Conservation (phyloP, 768 basidiomycete genomes). For the Hericium rajendrae region DNA sequence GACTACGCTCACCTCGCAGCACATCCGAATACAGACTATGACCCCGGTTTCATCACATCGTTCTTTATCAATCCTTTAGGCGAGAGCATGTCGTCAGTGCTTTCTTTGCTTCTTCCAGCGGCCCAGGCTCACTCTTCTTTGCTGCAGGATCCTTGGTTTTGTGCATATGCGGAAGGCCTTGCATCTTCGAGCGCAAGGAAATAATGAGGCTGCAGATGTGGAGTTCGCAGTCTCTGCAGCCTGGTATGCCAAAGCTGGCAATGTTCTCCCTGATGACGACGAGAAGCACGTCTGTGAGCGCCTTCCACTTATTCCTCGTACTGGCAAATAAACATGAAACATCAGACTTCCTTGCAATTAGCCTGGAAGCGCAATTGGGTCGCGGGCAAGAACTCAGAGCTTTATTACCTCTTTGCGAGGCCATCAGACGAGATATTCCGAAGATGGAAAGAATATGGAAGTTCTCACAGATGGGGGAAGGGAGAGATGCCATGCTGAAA, state of each 20-base stretch:
- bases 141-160: background rate
- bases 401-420: background rate
- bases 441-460: conserved; percentile 1
- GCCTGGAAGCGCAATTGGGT: background rate
- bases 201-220: background rate
- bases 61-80: background rate
- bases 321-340: background rate
- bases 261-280: background rate
- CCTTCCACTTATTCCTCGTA: background rate
- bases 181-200: background rate
- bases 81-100: background rate
- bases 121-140: background rate
- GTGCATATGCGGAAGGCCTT: background rate
- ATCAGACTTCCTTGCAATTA: background rate
- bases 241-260: background rate
- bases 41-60: background rate
- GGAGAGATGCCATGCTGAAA: background rate
- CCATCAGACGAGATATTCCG: background rate
- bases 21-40: background rate
- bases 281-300: background rate
- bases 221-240: background rate
- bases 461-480: background rate
- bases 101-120: background rate
- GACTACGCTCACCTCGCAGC: background rate
- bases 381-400: background rate